Percentiles rank a stretch among this genome's conserved stretches.
Conservation (phyloP, 768 basidiomycete species). For the Harrya chromipes region DNA sequence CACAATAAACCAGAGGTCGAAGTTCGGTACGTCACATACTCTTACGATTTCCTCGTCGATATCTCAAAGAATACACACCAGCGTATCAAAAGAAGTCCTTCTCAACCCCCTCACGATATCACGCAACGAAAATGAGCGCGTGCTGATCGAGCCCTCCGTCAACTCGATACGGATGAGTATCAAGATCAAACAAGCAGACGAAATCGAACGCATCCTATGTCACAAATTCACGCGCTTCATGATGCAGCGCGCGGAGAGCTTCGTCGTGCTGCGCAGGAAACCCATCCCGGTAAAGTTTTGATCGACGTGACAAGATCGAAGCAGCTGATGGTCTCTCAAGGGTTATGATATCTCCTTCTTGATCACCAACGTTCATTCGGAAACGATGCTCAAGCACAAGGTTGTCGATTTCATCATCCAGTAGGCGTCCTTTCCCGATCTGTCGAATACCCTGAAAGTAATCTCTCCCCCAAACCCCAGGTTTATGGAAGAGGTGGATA, state of each 20-base stretch:
- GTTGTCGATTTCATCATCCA: slow-evolving; percentile 99
- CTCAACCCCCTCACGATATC: slow-evolving; percentile 93
- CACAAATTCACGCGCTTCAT: slow-evolving; percentile 99
- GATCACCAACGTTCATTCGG: slow-evolving; percentile 94
- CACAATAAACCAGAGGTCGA: slow-evolving; percentile 98
- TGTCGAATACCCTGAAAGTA: not conserved
- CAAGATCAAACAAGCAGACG: slow-evolving; percentile 99
- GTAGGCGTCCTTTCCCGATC: slow-evolving; percentile 43
- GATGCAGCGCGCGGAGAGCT: slow-evolving; percentile 98
- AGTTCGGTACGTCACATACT: slow-evolving; percentile 52
- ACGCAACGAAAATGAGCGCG: slow-evolving; percentile 95
- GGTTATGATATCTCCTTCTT: slow-evolving; percentile 99
- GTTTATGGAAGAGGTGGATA: slow-evolving; percentile 99
- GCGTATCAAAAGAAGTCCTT: slow-evolving; percentile 90
- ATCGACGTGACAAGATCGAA: slow-evolving; percentile 13
- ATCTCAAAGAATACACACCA: slow-evolving; percentile 30
- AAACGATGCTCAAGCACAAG: slow-evolving; percentile 99
- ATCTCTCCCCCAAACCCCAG: slow-evolving; percentile 35
- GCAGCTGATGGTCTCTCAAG: slow-evolving; percentile 39
- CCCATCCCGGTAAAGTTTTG: slow-evolving; percentile 69
- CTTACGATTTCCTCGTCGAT: not conserved
- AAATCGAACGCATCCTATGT: slow-evolving; percentile 95
- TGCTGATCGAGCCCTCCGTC: slow-evolving; percentile 94
- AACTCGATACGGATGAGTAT: slow-evolving; percentile 97
- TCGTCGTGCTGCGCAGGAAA: slow-evolving; percentile 93